Percentiles rank a stretch among this genome's conserved stretches.
phyloP scores from a whole-genome alignment of 2,329 filamentous ascomycete genomes.

The Ascosphaera pollenicola region DNA sequence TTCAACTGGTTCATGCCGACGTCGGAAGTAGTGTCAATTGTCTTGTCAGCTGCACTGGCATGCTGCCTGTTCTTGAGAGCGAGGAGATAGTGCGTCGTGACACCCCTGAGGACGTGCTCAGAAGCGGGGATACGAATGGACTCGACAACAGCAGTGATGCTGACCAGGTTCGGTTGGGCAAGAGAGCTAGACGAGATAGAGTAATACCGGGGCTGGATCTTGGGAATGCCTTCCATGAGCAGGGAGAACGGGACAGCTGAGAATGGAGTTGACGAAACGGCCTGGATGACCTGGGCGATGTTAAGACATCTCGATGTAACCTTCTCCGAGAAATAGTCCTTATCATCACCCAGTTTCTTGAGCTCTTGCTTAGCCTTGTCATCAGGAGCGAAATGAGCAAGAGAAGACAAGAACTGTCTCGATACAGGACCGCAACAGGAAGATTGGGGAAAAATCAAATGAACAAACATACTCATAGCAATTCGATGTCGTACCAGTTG shows the following conservation, averaged over 20 bases:
- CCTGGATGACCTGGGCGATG: constrained; percentile 64
- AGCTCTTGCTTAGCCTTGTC: constrained; percentile 73
- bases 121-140: constrained; percentile 56
- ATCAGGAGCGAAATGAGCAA: constrained; percentile 74
- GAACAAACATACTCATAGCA: too few relatives aligned
- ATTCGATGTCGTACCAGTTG: background rate
- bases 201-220: constrained; percentile 95
- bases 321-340: constrained; percentile 83
- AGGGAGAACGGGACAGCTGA: constrained; percentile 75
- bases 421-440: constrained; percentile 81
- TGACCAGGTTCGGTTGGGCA: constrained; percentile 85
- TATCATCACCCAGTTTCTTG: constrained; percentile 71
- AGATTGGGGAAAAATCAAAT: too few relatives aligned
- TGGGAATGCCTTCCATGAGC: constrained; percentile 79
- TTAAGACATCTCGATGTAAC: constrained; percentile 66
- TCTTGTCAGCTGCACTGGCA: constrained; percentile 18
- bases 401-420: constrained; percentile 73
- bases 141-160: constrained; percentile 88
- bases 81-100: constrained; percentile 89
- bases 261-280: constrained; percentile 56
- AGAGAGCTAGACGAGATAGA: constrained; percentile 95
- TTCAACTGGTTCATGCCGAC: constrained; percentile 66
- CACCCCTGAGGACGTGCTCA: constrained; percentile 64
- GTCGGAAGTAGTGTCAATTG: constrained; percentile 34
- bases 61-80: constrained; percentile 95